Evolutionary conservation across 2,329 filamentous ascomycete genomes (phyloP), one percentile per base, ranked within the genome.

Genomic region (Tolypocladium cylindrosporum): DNA sequence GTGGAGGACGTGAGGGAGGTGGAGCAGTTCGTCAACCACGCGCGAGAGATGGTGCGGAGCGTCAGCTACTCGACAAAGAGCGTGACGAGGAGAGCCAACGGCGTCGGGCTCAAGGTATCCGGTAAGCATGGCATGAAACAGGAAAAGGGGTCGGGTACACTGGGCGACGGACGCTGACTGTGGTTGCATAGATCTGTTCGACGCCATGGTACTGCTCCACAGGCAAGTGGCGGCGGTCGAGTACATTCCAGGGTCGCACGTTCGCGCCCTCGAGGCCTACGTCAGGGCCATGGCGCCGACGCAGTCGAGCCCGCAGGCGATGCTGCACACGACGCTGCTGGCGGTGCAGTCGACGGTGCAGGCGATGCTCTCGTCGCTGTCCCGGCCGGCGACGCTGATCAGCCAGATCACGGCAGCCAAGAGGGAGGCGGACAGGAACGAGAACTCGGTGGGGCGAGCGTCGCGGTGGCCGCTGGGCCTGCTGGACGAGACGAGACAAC

Each of bases 11-110:
- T 93, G 54, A 84, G 86, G 36, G 93, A 97, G 72, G 91, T 97
- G 3, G 93, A 97, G 68, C 87, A 94, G 65, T 96, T 99, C 71
- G 87, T 96, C 56, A 87, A 91, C 56, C 90, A 96, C 68, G 93
- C 93, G 24, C 85, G 91, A 65, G 93, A 97, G 57, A 92, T 91
- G 72, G 87, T 99, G 43, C 86, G 91, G 55, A 85, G 87, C 62
- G 85, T 97, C 60, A 92, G 92, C 66, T 86, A 88, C 66, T 88
- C 90, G 57, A 93, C 89, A 0, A 90, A 89, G 71, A 90, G 86
- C 64, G 84, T 95, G 55, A 87, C 94, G 43, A 85, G 93, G 58
- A 83, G 91, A 58, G 86, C 88, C 31, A 93, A 94, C 68, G 83
- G 83, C 60, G 74, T 93, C 36, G 85, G 85, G 53, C 84, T 89